phyloP scores from a whole-genome alignment of 192 early-diverging fungal genomes.

The Rhizoclosmatium sp. region DNA sequence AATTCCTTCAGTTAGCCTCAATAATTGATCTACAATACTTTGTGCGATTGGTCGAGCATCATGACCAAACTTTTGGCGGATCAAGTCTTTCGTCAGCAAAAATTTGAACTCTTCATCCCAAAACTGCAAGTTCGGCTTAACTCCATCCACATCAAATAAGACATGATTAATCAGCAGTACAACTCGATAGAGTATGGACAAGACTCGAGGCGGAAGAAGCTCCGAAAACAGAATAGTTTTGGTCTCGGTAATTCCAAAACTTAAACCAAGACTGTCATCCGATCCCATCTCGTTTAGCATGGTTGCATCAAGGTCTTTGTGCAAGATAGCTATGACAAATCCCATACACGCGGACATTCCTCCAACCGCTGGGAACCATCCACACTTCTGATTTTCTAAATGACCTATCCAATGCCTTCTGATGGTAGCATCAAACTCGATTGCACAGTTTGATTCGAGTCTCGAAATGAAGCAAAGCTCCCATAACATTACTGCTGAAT shows the following conservation, averaged over 20 bases:
- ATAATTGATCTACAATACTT: not conserved
- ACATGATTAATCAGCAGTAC: constrained; percentile 25
- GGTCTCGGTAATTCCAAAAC: not conserved
- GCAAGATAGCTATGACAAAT: constrained; percentile 11
- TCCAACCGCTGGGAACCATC: constrained; percentile 31
- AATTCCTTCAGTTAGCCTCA: constrained; percentile 1
- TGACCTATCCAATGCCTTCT: constrained; percentile 3
- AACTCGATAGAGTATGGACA: constrained; percentile 10
- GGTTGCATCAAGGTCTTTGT: not conserved
- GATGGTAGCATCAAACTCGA: constrained; percentile 8
- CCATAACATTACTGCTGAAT: constrained; percentile 21
- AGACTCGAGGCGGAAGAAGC: constrained; percentile 5
- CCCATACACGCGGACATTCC: constrained; percentile 6
- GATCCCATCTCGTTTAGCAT: not conserved
- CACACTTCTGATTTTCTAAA: not conserved
- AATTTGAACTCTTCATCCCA: constrained; percentile 28
- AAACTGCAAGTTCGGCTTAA: not conserved
- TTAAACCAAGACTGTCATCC: not conserved
- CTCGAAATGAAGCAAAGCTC: constrained; percentile 20
- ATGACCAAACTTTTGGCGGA: constrained; percentile 21
- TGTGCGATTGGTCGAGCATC: constrained; percentile 30
- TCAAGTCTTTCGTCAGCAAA: constrained; percentile 1
- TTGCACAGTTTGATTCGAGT: not conserved
- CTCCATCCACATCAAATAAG: not conserved
- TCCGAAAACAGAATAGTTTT: constrained; percentile 18